These are phyloP conservation scores for Pseudogymnoascus sp. DNA, from an alignment of 2,329 filamentous ascomycete species.

Conservation along the genomic window DNA sequence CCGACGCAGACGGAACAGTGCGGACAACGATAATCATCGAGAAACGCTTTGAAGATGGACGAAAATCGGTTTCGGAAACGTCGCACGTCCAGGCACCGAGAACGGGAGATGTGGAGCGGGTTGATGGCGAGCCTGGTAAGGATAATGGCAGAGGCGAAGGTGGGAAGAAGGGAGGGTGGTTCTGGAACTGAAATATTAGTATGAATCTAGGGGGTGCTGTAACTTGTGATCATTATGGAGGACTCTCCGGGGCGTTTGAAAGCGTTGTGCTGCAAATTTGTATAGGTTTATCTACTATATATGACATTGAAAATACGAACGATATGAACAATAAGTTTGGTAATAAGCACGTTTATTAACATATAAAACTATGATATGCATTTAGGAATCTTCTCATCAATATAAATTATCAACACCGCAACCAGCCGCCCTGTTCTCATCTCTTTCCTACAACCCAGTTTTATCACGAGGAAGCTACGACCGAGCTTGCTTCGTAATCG, in stretches of 20 bases:
- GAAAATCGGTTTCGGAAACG: slow-evolving; percentile 23
- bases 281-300: background rate
- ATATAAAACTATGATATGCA: background rate
- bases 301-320: background rate
- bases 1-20: slow-evolving; percentile 24
- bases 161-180: slow-evolving; percentile 23
- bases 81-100: slow-evolving; percentile 17
- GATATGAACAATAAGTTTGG: slow-evolving; percentile 1
- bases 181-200: slow-evolving; percentile 23
- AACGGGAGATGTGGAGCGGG: background rate
- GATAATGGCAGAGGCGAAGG: slow-evolving; percentile 11
- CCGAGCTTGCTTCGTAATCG: background rate
- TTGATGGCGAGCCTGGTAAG: background rate
- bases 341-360: background rate
- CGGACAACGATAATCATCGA: slow-evolving; percentile 25
- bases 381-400: background rate
- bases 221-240: background rate
- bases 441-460: background rate
- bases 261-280: background rate
- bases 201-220: background rate
- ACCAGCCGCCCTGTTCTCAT: background rate
- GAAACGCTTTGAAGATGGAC: slow-evolving; percentile 26
- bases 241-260: background rate
- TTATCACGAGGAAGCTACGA: background rate
- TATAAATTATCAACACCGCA: background rate